phyloP scores from a whole-genome alignment of 176 grass and related monocot species.

The Thalia dealbata region DNA sequence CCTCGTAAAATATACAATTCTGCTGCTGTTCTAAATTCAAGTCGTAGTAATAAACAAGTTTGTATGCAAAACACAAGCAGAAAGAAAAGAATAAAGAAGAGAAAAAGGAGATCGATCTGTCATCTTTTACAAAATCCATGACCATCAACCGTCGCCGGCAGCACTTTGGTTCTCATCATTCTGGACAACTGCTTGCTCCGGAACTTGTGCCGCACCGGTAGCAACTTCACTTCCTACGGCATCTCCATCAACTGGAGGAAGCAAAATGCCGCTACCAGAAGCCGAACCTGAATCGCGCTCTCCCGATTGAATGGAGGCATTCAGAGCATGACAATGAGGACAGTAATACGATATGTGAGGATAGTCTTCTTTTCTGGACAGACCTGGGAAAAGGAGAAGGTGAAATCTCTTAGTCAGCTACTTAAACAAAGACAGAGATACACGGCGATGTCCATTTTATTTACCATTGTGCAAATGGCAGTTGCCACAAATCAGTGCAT shows the following conservation, averaged over 20 bases:
- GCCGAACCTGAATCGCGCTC: constrained; percentile 2
- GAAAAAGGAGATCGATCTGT: not conserved
- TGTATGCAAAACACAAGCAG: not conserved
- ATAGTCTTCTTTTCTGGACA: constrained; percentile 89
- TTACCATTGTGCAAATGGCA: constrained; percentile 95
- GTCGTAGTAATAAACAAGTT: not conserved
- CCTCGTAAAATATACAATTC: too few relatives aligned
- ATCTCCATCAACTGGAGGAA: constrained; percentile 27
- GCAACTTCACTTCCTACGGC: not conserved
- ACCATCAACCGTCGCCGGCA: not conserved
- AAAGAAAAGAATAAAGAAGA: not conserved
- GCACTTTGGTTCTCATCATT: not conserved
- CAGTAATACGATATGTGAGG: constrained; percentile 82
- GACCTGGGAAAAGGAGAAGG: constrained; percentile 42
- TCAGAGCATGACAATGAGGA: constrained; percentile 73
- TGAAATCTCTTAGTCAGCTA: not conserved
- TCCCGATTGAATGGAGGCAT: constrained; percentile 48
- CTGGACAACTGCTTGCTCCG: not conserved
- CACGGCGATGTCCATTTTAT: constrained; percentile 10
- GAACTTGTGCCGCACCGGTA: not conserved
- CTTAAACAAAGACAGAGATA: not conserved
- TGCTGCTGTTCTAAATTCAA: too few relatives aligned
- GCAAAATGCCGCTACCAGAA: constrained; percentile 22
- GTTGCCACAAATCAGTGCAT: constrained; percentile 93
- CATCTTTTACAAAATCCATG: not conserved